A percentile compares a stretch with the other conserved stretches of the same genome.
Evolutionary conservation across 257 asterid genomes (phyloP).

Genomic region (Ballota nigra): DNA sequence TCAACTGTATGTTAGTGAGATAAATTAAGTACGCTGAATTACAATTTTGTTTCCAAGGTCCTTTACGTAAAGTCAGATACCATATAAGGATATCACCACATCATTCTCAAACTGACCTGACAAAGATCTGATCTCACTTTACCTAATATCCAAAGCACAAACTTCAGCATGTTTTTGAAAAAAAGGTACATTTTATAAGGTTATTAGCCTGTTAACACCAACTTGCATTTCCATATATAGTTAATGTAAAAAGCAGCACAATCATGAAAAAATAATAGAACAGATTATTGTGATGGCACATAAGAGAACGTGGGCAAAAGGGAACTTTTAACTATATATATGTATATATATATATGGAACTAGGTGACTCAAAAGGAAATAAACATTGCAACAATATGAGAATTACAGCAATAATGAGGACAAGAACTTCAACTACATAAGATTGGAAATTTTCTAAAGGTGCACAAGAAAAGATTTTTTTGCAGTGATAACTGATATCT

Average conservation of each 20-base stretch:
- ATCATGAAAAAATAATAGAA: not conserved
- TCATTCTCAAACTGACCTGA: constrained; percentile 1
- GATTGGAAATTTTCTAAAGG: not conserved
- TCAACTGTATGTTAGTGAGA: not conserved
- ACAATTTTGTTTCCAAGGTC: not conserved
- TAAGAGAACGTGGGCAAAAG: not conserved
- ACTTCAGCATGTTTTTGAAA: not conserved
- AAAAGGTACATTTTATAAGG: not conserved
- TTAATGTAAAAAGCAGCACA: constrained; percentile 7
- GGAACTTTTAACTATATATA: not conserved
- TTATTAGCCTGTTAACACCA: not conserved
- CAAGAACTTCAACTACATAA: not conserved
- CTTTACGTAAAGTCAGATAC: constrained; percentile 3
- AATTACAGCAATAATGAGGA: not conserved
- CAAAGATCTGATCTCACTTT: not conserved
- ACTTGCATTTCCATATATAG: not conserved
- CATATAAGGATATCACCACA: not conserved
- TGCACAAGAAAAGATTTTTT: not conserved
- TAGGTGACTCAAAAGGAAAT: not conserved
- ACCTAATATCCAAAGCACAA: not conserved
- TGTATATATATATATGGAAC: not conserved
- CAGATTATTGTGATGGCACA: not conserved
- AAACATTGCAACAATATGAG: not conserved
- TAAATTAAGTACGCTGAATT: not conserved
- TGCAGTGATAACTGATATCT: not conserved